Base-by-base conservation (phyloP, 768 basidiomycete species). In the Hypsizygus marmoreus region DNA sequence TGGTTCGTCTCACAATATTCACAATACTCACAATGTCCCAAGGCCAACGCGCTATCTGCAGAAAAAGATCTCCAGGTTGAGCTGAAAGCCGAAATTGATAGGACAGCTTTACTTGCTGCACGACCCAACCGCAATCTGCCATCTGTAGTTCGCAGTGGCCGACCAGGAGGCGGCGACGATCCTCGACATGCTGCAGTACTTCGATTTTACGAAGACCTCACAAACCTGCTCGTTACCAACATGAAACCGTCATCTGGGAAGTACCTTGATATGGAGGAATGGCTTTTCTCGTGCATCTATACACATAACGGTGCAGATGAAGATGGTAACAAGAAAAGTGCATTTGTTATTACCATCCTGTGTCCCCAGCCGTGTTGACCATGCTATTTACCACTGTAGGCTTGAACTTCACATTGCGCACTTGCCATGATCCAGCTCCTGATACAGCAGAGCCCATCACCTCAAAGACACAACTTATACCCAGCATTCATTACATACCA, bases 161-260 rank as follows among this genome's bases (percentile, higher is more conserved):
- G 72, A 11, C 59, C 62, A 22, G 68, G 69, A 47, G 67, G 70
- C 16, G 44, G 63, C 34, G 74, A 80, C 17, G 81, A 85, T 51
- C 79, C 80, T 4, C 83, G 83, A 59, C 76, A 80, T 53, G 67
- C 70, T 3, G 70, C 76, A 57, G 75, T 85, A 32, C 75, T 92
- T 55, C 74, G 73, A 40, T 79, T 95, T 50, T 95, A 95, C 61
- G 91, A 94, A 63, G 91, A 94, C 57, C 65, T 91, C 52, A 91
- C 90, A 1, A 90, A 92, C 55, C 68, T 95, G 17, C 72, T 90
- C 29, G 75, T 95, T 17, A 72, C 79, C 3, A 78, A 72, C 25
- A 74, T 90, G 61, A 84, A 82, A 51, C 49, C 60, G 11, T 58
- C 64, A 31, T 52, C 59, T 9, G 62, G 66, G 20, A 63, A 66